These are phyloP conservation scores for Malus sylvestris DNA, from an alignment of 306 rosid genomes.

Conservation along the genomic window DNA sequence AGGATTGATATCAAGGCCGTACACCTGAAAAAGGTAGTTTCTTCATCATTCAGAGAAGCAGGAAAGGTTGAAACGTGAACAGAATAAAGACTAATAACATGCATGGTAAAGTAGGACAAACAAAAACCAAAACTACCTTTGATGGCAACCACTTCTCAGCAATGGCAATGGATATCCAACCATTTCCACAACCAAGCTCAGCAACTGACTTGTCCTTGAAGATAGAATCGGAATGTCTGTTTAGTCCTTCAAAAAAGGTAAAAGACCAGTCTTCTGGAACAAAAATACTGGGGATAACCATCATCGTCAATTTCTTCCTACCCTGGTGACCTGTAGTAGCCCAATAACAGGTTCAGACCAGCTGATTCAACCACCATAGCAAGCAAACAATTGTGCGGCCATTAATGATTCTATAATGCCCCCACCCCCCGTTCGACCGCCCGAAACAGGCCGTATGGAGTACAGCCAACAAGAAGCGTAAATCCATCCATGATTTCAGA, in stretches of 20 bases:
- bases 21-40: constrained; percentile 47
- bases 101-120: not conserved
- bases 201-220: constrained; percentile 75
- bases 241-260: constrained; percentile 88
- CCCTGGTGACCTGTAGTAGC: constrained; percentile 60
- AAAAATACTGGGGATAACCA: constrained; percentile 97
- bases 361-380: not conserved
- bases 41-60: not conserved
- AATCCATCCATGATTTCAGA: not conserved
- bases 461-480: not conserved
- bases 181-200: constrained; percentile 98
- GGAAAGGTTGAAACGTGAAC: not conserved
- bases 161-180: constrained; percentile 97
- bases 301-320: constrained; percentile 72
- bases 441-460: no score
- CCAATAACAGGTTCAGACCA: not conserved
- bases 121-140: constrained; percentile 36
- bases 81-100: not conserved
- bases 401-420: not conserved
- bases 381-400: not conserved
- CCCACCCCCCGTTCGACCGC: no score
- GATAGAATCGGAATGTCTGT: constrained; percentile 74
- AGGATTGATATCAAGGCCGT: constrained; percentile 94
- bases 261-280: constrained; percentile 96
- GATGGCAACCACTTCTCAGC: constrained; percentile 92